phyloP scores from a whole-genome alignment of 768 basidiomycete genomes.

The Sistotremastrum suecicum region DNA sequence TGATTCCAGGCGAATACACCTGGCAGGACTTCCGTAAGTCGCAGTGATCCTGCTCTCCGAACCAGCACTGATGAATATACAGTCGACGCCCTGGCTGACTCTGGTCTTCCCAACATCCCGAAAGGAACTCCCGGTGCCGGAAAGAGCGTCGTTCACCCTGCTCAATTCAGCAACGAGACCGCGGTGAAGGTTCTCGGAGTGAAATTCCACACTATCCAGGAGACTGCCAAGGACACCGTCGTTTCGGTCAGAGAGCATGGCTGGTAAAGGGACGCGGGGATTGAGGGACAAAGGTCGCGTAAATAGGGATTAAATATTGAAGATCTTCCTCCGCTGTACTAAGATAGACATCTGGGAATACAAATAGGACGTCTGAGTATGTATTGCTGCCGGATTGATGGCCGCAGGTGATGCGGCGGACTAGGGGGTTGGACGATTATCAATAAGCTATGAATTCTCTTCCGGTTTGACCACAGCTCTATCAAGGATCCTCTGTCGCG shows the following conservation, averaged over 20 bases:
- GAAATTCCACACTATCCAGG: constrained; percentile 16
- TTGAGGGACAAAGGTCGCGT: no score
- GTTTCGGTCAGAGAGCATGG: neutral
- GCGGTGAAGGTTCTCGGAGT: constrained; percentile 18
- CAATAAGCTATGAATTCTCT: no score
- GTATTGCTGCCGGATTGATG: no score
- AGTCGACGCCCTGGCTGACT: neutral
- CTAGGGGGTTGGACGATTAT: no score
- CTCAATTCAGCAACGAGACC: constrained; percentile 17
- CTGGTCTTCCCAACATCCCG: constrained; percentile 1
- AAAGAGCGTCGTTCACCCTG: constrained; percentile 3
- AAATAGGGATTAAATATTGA: no score
- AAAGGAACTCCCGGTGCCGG: constrained; percentile 4
- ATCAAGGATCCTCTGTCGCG: no score
- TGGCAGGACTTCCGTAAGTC: constrained; percentile 11
- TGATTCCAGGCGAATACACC: neutral
- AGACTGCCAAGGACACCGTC: constrained; percentile 16
- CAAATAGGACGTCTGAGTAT: no score
- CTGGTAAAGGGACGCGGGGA: neutral
- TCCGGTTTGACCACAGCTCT: no score
- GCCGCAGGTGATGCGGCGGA: no score
- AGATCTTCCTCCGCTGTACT: no score
- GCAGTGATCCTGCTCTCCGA: neutral
- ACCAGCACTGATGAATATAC: neutral
- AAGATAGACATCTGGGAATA: no score